Evolutionary conservation across 2,329 filamentous ascomycete genomes (phyloP), one percentile per base, ranked within the genome.

Genomic region (Madurella mycetomatis): DNA sequence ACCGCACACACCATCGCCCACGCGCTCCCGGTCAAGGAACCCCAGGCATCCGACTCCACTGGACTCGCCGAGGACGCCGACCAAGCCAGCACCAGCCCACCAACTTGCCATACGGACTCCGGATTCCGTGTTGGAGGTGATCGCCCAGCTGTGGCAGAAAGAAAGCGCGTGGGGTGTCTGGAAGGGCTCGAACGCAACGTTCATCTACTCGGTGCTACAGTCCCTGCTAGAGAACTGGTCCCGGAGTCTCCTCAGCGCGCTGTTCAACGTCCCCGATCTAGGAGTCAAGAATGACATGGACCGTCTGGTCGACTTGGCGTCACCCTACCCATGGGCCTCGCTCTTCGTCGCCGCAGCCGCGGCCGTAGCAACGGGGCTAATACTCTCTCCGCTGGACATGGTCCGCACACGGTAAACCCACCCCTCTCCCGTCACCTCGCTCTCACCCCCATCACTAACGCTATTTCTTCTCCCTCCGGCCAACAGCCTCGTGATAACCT

Each of bases 151-250:
- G 17, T 97, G 94, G 89, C 81, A 86, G 46, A 92, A 88, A 62
- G 92, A 95, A 68, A 90, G 91, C 37, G 86, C 86, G 0, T 92
- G 91, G 79, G 94, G 94, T 4, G 85, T 96, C 5, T 99, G 92
- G 92, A 96, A 96, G 70, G 85, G 87, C 9, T 90, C 91, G 39
- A 97, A 97, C 68, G 84, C 88, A 13, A 95, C 91, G 1, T 99
- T 97, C 66, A 78, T 97, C 47, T 96, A 97, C 72, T 88, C 86
- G 0, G 83, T 96, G 45, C 78, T 97, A 16, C 83, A 92, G 58
- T 90, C 90, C 11, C 86, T 95, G 8, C 75, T 96, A 31, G 94
- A 97, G 69, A 92, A 90, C 63, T 99, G 95, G 85, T 88, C 92
- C 9, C 83, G 91, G 64, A 94, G 90, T 65, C 80, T 96, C 49